A percentile compares a stretch with the other conserved stretches of the same genome.
These are phyloP conservation scores for Plantago ovata DNA, from an alignment of 257 asterid genomes.

Conservation along the genomic window DNA sequence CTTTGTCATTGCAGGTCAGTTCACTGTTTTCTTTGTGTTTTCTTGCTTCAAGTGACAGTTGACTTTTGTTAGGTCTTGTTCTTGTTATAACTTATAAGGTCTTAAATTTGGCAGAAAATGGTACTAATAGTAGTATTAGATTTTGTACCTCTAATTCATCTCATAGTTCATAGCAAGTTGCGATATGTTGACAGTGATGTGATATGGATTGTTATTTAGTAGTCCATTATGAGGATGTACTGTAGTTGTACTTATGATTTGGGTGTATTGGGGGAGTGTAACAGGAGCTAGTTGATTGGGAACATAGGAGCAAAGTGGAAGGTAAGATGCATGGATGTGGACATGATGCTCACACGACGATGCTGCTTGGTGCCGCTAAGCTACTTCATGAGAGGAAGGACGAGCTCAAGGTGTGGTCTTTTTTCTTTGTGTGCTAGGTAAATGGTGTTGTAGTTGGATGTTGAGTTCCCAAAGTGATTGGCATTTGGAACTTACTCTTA, in stretches of 20 bases:
- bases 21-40: no score
- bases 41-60: background rate
- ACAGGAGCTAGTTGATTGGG: constrained; percentile 87
- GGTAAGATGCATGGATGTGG: constrained; percentile 96
- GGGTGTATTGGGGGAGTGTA: constrained; percentile 5
- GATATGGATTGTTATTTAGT: no score
- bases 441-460: background rate
- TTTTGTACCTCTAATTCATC: no score
- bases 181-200: no score
- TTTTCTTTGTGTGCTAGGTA: background rate
- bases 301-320: constrained; percentile 76
- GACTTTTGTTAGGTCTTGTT: background rate
- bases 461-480: no score
- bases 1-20: constrained; percentile 69
- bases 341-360: constrained; percentile 89
- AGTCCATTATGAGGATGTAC: background rate
- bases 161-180: no score
- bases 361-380: constrained; percentile 96
- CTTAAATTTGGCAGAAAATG: no score
- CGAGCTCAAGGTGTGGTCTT: constrained; percentile 52
- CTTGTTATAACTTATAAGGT: no score
- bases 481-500: no score
- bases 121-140: no score
- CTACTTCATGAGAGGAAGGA: constrained; percentile 59
- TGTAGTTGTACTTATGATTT: background rate